These are phyloP conservation scores for Sphaceloma murrayae DNA, from an alignment of 2,329 filamentous ascomycete species.

Conservation along the genomic window DNA sequence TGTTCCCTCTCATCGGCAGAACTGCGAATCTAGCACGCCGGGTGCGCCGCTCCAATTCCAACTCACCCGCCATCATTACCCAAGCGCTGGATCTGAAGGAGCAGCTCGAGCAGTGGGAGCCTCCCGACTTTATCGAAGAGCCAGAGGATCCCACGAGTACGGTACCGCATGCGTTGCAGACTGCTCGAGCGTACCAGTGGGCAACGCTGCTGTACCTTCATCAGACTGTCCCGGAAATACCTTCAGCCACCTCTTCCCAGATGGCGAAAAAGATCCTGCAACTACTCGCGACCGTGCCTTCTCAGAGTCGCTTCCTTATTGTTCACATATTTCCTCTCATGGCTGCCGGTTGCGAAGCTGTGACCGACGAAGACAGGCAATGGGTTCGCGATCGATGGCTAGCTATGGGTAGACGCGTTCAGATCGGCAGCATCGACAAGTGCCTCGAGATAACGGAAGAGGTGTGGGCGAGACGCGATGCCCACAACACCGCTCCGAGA, in stretches of 20 bases:
- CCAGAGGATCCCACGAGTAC: conserved; percentile 55
- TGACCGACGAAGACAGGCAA: conserved; percentile 48
- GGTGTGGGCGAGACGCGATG: conserved; percentile 56
- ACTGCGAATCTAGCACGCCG: conserved; percentile 57
- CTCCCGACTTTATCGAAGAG: conserved; percentile 47
- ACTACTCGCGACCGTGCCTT: conserved; percentile 53
- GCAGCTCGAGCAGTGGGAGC: conserved; percentile 51
- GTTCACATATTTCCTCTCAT: conserved; percentile 62
- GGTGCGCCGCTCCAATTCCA: conserved; percentile 47
- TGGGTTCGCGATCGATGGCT: conserved; percentile 57
- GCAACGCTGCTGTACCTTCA: conserved; percentile 58
- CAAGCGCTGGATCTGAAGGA: conserved; percentile 54
- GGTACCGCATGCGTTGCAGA: conserved; percentile 55
- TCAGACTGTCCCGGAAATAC: conserved; percentile 59
- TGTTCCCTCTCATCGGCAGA: conserved; percentile 59
- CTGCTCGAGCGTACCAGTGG: conserved; percentile 57
- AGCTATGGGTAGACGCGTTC: conserved; percentile 51
- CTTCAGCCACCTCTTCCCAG: conserved; percentile 45
- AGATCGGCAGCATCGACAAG: conserved; percentile 58
- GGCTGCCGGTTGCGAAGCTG: conserved; percentile 56
- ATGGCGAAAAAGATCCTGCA: conserved; percentile 54
- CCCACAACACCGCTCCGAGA: conserved; percentile 28
- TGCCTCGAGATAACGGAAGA: conserved; percentile 56
- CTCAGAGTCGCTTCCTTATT: conserved; percentile 53
- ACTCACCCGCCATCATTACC: conserved; percentile 51